A percentile compares a stretch with the other conserved stretches of the same genome.
Evolutionary conservation across 305 asterid genomes (phyloP).

Genomic region (Rubia tinctorum): DNA sequence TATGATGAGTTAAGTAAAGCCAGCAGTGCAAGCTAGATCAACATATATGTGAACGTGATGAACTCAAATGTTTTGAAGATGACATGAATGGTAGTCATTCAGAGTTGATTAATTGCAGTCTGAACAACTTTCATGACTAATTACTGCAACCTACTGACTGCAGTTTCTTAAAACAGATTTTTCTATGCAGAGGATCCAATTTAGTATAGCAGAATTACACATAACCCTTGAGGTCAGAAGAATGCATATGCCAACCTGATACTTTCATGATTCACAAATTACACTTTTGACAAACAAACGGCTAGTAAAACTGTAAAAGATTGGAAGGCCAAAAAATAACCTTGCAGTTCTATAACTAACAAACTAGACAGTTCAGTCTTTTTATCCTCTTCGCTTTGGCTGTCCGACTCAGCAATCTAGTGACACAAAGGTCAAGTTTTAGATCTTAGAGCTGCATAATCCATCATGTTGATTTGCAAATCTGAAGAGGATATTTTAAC

Average conservation of each 20-base stretch:
- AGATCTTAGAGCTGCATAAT: background rate
- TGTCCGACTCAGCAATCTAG: background rate
- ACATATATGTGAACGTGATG: background rate
- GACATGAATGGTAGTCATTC: background rate
- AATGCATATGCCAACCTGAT: background rate
- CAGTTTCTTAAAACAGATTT: background rate
- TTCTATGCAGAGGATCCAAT: background rate
- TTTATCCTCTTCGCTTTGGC: background rate
- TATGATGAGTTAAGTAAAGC: background rate
- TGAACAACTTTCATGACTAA: constrained; percentile 1
- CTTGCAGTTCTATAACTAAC: background rate
- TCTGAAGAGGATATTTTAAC: background rate
- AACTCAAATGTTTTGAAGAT: background rate
- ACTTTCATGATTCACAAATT: background rate
- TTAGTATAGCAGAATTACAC: background rate
- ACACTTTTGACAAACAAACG: background rate
- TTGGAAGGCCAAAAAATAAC: background rate
- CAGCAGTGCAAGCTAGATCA: background rate
- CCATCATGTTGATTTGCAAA: background rate
- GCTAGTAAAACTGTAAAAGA: background rate
- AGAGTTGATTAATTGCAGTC: background rate
- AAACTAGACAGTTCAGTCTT: background rate
- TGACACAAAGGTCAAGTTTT: background rate
- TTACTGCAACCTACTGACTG: background rate
- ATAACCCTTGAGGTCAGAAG: background rate